phyloP scores from a whole-genome alignment of 2,329 filamentous ascomycete species.

The Neonectria punicea region DNA sequence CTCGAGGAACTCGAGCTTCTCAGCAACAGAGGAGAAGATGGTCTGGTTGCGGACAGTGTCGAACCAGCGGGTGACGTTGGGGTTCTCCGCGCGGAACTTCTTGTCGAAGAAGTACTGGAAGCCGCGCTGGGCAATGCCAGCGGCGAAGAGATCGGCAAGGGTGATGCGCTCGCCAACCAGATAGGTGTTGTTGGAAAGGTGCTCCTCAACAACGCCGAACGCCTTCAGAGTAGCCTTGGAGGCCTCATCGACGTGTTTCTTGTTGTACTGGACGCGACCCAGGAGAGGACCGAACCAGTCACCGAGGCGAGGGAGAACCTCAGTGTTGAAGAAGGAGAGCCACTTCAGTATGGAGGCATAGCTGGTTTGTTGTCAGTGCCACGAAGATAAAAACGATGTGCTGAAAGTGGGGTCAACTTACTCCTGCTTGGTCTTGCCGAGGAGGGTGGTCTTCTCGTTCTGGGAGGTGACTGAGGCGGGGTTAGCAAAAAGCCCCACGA shows the following conservation, averaged over 20 bases:
- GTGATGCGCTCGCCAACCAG: slow-evolving; percentile 98
- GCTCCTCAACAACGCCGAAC: slow-evolving; percentile 80
- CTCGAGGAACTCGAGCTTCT: slow-evolving; percentile 82
- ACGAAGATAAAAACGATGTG: background rate
- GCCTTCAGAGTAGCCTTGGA: slow-evolving; percentile 75
- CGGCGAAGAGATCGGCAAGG: slow-evolving; percentile 90
- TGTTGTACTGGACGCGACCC: slow-evolving; percentile 90
- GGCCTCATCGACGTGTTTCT: slow-evolving; percentile 91
- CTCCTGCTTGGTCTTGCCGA: slow-evolving; percentile 99
- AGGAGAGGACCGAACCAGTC: slow-evolving; percentile 88
- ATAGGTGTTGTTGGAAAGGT: slow-evolving; percentile 94
- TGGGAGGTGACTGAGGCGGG: slow-evolving; percentile 85
- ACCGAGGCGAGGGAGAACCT: slow-evolving; percentile 79
- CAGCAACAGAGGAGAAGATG: slow-evolving; percentile 84
- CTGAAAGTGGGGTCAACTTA: slow-evolving; percentile 55
- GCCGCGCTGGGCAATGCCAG: slow-evolving; percentile 82
- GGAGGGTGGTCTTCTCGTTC: slow-evolving; percentile 99
- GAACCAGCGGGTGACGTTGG: slow-evolving; percentile 93
- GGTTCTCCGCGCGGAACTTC: slow-evolving; percentile 84
- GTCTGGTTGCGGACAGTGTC: slow-evolving; percentile 93
- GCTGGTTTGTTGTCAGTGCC: slow-evolving; percentile 52
- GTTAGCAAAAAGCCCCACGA: slow-evolving; percentile 47
- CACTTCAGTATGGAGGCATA: slow-evolving; percentile 98
- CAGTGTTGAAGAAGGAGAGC: slow-evolving; percentile 96
- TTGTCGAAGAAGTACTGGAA: slow-evolving; percentile 97